phyloP scores from a whole-genome alignment of 495 filamentous ascomycete species.

The Trichoderma orchidacearum region DNA sequence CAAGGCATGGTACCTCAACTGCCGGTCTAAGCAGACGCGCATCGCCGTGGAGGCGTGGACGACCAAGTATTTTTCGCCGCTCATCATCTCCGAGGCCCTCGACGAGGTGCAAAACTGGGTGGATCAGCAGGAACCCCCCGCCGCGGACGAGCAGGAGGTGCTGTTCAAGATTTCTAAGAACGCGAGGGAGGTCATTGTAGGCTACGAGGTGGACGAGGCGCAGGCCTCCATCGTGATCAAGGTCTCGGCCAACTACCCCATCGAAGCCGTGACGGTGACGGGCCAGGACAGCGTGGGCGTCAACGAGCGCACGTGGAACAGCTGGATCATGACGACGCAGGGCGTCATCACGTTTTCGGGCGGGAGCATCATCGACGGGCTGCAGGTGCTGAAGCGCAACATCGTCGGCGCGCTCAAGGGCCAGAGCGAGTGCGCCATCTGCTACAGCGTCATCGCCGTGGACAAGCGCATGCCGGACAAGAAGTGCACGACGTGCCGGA shows the following conservation, averaged over 20 bases:
- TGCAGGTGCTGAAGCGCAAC: constrained; percentile 71
- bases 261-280: constrained; percentile 62
- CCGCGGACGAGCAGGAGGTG: constrained; percentile 57
- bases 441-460: constrained; percentile 80
- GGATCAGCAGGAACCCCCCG: constrained; percentile 33
- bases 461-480: constrained; percentile 86
- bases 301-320: constrained; percentile 78
- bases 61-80: constrained; percentile 69
- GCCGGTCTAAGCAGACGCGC: constrained; percentile 59
- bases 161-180: constrained; percentile 54
- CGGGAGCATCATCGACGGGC: constrained; percentile 69
- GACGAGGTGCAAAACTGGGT: constrained; percentile 61
- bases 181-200: constrained; percentile 61
- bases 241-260: constrained; percentile 68
- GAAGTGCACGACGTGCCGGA: constrained; percentile 83
- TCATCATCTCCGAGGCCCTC: constrained; percentile 60
- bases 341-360: constrained; percentile 85
- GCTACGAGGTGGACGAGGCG: constrained; percentile 80
- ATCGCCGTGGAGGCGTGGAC: constrained; percentile 69
- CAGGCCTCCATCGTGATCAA: constrained; percentile 62
- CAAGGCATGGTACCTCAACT: constrained; percentile 77
- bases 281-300: constrained; percentile 73
- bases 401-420: constrained; percentile 78
- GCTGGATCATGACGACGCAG: constrained; percentile 72
- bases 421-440: constrained; percentile 92